A percentile compares a stretch with the other conserved stretches of the same genome.
Conservation (phyloP, 306 rosid species). For the Prunus dulcis region DNA sequence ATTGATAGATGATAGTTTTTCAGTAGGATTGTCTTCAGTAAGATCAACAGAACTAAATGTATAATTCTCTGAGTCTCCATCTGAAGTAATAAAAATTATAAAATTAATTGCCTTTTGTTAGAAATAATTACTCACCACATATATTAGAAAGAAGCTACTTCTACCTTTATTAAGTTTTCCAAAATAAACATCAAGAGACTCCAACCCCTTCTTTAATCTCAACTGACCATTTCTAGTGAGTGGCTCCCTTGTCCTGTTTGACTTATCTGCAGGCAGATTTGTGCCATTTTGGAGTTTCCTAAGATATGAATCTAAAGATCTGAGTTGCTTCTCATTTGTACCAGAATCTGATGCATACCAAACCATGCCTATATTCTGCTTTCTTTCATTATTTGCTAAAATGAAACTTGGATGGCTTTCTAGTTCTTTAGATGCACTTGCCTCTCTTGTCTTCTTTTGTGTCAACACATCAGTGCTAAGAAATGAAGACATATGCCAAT, state of each 20-base stretch:
- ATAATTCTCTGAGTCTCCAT: slow-evolving; percentile 24
- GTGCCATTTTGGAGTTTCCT: slow-evolving; percentile 45
- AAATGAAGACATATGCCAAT: slow-evolving; percentile 3
- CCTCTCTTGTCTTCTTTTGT: slow-evolving; percentile 8
- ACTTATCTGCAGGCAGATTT: slow-evolving; percentile 25
- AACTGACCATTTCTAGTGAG: slow-evolving; percentile 23
- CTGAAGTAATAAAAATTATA: slow-evolving; percentile 23
- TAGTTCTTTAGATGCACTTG: slow-evolving; percentile 7
- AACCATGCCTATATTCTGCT: slow-evolving; percentile 6
- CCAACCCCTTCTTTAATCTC: slow-evolving; percentile 41
- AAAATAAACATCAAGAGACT: slow-evolving; percentile 66
- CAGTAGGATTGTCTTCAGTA: slow-evolving; percentile 27
- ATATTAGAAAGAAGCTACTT: neutral
- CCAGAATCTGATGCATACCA: slow-evolving; percentile 36
- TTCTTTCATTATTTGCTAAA: slow-evolving; percentile 26
- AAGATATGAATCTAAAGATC: slow-evolving; percentile 62
- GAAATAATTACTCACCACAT: neutral
- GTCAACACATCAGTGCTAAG: neutral
- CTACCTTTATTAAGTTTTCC: slow-evolving; percentile 57
- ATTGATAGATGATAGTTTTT: slow-evolving; percentile 15
- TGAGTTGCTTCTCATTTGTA: slow-evolving; percentile 46
- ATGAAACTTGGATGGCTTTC: slow-evolving; percentile 21
- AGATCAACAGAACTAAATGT: slow-evolving; percentile 33
- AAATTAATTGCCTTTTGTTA: neutral
- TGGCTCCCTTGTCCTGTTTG: slow-evolving; percentile 28